Conservation (phyloP, 1,284 basidiomycete genomes). For the Peniophora sp. region DNA sequence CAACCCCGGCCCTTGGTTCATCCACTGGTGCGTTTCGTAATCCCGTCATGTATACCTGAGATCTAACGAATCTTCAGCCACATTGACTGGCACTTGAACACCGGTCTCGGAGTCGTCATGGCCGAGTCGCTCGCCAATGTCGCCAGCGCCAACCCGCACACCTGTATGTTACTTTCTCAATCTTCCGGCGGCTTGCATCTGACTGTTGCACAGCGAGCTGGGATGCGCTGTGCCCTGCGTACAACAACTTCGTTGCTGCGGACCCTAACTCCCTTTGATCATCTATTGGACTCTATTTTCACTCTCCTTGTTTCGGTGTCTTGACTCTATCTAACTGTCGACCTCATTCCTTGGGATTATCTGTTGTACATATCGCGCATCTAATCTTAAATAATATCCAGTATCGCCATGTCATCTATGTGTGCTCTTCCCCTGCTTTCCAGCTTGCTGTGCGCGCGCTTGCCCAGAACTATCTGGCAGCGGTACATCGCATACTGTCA, state of each 20-base stretch:
- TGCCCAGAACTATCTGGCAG: no score
- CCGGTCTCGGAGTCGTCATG: constrained; percentile 22
- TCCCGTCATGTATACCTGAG: background rate
- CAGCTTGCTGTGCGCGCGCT: no score
- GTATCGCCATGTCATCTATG: no score
- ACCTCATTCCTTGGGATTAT: no score
- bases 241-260: background rate
- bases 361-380: no score
- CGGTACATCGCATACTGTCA: no score
- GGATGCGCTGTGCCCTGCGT: background rate
- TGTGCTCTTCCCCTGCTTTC: no score
- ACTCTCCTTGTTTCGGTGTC: no score
- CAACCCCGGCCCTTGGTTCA: background rate
- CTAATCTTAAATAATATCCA: no score
- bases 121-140: constrained; percentile 6
- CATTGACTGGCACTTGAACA: constrained; percentile 17
- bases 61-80: background rate
- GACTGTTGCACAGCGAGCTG: background rate
- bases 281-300: no score
- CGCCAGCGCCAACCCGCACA: background rate
- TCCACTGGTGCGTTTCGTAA: constrained; percentile 19
- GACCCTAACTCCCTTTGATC: no score
- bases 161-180: background rate
- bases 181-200: background rate
- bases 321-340: no score